phyloP scores from a whole-genome alignment of 306 rosid genomes.

The Vicia sativa region DNA sequence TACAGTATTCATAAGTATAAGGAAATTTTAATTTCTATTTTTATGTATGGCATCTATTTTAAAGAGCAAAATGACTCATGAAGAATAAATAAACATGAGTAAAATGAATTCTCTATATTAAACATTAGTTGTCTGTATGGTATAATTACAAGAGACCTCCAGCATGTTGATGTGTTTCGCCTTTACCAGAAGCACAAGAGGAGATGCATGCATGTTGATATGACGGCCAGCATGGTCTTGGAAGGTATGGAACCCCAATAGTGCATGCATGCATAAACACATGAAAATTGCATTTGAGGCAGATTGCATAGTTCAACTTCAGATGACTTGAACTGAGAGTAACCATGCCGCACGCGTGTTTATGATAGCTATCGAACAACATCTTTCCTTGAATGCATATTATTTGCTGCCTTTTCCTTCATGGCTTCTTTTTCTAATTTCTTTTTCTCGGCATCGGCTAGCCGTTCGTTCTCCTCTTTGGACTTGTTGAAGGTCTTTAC shows the following conservation, averaged over 20 bases:
- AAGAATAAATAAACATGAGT: neutral
- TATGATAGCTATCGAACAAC: slow-evolving; percentile 37
- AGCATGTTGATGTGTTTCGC: slow-evolving; percentile 37
- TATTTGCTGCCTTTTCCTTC: slow-evolving; percentile 70
- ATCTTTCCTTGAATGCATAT: slow-evolving; percentile 48
- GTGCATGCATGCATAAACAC: slow-evolving; percentile 15
- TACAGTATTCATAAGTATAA: slow-evolving; percentile 7
- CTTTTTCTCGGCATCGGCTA: slow-evolving; percentile 88
- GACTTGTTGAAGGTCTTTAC: slow-evolving; percentile 92
- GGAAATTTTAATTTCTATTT: slow-evolving; percentile 14
- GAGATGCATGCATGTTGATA: slow-evolving; percentile 23
- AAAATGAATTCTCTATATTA: slow-evolving; percentile 25
- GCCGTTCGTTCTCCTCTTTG: slow-evolving; percentile 85
- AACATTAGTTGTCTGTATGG: slow-evolving; percentile 20
- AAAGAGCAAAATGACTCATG: slow-evolving; percentile 6
- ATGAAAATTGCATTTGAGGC: slow-evolving; percentile 32
- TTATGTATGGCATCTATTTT: slow-evolving; percentile 16
- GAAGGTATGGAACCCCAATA: slow-evolving; percentile 25
- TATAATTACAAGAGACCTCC: slow-evolving; percentile 44
- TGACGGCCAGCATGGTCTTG: slow-evolving; percentile 17
- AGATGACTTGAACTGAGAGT: slow-evolving; percentile 10
- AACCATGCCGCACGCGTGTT: slow-evolving; percentile 22
- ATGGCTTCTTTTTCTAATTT: slow-evolving; percentile 88
- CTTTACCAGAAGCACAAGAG: slow-evolving; percentile 26
- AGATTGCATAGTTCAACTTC: slow-evolving; percentile 11